Percentiles rank a stretch among this genome's conserved stretches.
These are phyloP conservation scores for Pachyrhizus erosus DNA, from an alignment of 306 rosid species.

Conservation along the genomic window DNA sequence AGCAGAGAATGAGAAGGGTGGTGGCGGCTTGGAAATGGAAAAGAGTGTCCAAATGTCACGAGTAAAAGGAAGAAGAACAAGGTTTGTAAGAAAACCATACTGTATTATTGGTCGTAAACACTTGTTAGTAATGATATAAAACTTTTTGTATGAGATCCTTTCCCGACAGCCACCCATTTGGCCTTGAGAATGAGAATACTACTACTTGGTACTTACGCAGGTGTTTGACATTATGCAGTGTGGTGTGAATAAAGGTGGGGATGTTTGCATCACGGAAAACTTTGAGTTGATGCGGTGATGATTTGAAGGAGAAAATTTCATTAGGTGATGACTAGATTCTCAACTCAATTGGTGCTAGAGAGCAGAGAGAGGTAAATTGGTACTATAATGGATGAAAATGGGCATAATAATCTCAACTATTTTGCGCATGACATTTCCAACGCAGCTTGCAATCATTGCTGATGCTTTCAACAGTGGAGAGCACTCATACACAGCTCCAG, in stretches of 20 bases:
- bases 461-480: constrained; percentile 1
- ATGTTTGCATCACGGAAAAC: neutral
- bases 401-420: neutral
- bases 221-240: neutral
- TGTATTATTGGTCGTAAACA: constrained; percentile 5
- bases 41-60: constrained; percentile 37
- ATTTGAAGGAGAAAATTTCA: constrained; percentile 32
- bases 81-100: constrained; percentile 51
- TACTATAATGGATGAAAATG: neutral
- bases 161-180: constrained; percentile 34
- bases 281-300: constrained; percentile 19
- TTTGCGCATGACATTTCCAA: constrained; percentile 3
- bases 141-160: neutral
- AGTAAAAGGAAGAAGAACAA: constrained; percentile 54
- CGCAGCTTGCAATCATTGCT: constrained; percentile 4
- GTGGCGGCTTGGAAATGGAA: constrained; percentile 18
- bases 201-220: too few relatives aligned
- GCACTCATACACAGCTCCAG: neutral
- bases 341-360: constrained; percentile 48
- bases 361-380: neutral
- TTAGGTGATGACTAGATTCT: constrained; percentile 44
- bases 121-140: neutral
- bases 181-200: constrained; percentile 13
- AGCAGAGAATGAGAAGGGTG: constrained; percentile 51
- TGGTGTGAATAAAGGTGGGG: constrained; percentile 13